phyloP scores from a whole-genome alignment of 306 rosid genomes.

The Canavalia gladiata region DNA sequence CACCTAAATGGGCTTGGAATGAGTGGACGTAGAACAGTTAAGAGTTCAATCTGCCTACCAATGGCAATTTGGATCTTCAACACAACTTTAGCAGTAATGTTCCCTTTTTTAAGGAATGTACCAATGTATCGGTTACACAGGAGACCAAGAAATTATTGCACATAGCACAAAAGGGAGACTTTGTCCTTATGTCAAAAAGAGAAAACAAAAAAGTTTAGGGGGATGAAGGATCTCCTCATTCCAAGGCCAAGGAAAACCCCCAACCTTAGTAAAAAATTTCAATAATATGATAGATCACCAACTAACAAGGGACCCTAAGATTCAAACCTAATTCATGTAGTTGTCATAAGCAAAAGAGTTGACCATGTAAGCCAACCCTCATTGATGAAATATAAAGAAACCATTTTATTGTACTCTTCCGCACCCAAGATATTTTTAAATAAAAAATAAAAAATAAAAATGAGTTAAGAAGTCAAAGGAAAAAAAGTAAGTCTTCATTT shows the following conservation, averaged over 20 bases:
- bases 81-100: background rate
- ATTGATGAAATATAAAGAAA: slow-evolving; percentile 4
- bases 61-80: slow-evolving; percentile 5
- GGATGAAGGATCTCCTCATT: background rate
- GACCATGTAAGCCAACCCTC: slow-evolving; percentile 23
- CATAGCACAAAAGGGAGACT: background rate
- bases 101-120: background rate
- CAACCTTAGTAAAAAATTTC: background rate
- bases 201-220: background rate
- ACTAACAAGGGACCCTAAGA: background rate
- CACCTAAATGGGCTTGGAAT: background rate
- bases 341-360: background rate
- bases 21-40: background rate
- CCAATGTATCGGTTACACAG: background rate
- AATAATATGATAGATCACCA: slow-evolving; percentile 9
- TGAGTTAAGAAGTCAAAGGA: background rate
- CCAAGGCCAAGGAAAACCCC: background rate
- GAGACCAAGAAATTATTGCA: background rate
- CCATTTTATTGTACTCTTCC: background rate
- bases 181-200: background rate
- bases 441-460: slow-evolving; percentile 10
- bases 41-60: background rate
- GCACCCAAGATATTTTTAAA: slow-evolving; percentile 17
- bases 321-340: slow-evolving; percentile 20
- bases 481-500: slow-evolving; percentile 22